phyloP scores from a whole-genome alignment of 768 basidiomycete species.

The Xerocomellus amylosporus region DNA sequence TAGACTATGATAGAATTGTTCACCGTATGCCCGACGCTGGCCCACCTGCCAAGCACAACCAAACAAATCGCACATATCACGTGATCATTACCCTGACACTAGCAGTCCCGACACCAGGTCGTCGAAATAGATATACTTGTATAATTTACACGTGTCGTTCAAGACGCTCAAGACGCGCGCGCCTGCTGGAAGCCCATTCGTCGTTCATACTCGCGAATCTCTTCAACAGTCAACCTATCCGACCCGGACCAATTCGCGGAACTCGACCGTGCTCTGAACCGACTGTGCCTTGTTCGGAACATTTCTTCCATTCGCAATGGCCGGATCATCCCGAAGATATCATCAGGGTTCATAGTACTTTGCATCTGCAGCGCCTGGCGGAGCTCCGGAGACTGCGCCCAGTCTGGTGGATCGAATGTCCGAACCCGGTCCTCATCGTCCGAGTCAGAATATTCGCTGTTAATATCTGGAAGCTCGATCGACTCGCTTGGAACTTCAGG shows the following conservation, averaged over 20 bases:
- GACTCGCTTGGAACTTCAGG: constrained; percentile 65
- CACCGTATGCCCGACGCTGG: constrained; percentile 16
- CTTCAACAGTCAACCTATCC: constrained; percentile 81
- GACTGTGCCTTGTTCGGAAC: constrained; percentile 73
- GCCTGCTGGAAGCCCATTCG: constrained; percentile 78
- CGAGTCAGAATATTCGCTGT: constrained; percentile 96
- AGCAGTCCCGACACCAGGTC: no score
- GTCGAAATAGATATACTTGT: background rate
- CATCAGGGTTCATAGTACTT: constrained; percentile 84
- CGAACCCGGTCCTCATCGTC: constrained; percentile 81
- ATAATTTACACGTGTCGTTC: constrained; percentile 12
- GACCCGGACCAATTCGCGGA: constrained; percentile 96
- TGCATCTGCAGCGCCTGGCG: constrained; percentile 76
- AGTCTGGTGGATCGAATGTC: constrained; percentile 74
- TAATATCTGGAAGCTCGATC: constrained; percentile 92
- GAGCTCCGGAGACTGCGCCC: constrained; percentile 92
- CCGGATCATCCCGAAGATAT: constrained; percentile 87
- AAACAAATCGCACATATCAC: constrained; percentile 21
- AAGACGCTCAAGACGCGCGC: constrained; percentile 22
- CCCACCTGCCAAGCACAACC: constrained; percentile 20
- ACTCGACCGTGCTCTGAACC: constrained; percentile 86
- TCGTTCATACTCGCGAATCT: constrained; percentile 83
- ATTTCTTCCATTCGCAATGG: constrained; percentile 92
- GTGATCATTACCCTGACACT: constrained; percentile 1
- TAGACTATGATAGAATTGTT: constrained; percentile 24